Conservation (phyloP, 129 eudicot genomes). For the Pulicaria dysenterica region DNA sequence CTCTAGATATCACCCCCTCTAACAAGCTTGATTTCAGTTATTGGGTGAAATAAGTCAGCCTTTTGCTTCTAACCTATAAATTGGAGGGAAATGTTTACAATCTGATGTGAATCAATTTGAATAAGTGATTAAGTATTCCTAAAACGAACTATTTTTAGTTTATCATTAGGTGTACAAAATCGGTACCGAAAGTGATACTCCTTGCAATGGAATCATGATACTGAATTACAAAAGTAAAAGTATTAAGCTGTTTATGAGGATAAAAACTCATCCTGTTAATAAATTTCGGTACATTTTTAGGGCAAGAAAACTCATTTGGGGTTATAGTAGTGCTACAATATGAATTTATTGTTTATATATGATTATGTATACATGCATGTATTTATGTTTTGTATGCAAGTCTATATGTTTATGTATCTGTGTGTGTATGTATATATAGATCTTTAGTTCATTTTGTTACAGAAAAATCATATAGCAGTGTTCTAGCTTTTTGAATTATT, state of each 20-base stretch:
- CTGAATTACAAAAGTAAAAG: background rate
- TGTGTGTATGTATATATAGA: no score
- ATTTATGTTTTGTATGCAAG: no score
- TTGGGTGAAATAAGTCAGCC: background rate
- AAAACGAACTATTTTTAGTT: background rate
- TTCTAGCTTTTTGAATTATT: no score
- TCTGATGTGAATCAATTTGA: conserved; percentile 12
- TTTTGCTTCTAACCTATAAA: conserved; percentile 13
- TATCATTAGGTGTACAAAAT: background rate
- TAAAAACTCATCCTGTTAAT: conserved; percentile 4
- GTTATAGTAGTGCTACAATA: background rate
- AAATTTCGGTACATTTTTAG: conserved; percentile 8
- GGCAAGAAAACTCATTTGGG: conserved; percentile 12
- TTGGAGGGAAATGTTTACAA: conserved; percentile 1
- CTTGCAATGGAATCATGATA: conserved; percentile 2
- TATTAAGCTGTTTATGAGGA: conserved; percentile 13
- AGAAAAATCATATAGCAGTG: no score
- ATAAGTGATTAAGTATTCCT: background rate
- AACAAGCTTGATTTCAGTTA: conserved; percentile 5
- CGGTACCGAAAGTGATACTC: background rate
- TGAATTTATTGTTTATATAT: no score
- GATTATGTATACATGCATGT: no score
- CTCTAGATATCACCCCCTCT: background rate
- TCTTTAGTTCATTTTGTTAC: no score
- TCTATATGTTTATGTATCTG: no score